phyloP scores from a whole-genome alignment of 495 filamentous ascomycete species.

The Ascobolus immersus region DNA sequence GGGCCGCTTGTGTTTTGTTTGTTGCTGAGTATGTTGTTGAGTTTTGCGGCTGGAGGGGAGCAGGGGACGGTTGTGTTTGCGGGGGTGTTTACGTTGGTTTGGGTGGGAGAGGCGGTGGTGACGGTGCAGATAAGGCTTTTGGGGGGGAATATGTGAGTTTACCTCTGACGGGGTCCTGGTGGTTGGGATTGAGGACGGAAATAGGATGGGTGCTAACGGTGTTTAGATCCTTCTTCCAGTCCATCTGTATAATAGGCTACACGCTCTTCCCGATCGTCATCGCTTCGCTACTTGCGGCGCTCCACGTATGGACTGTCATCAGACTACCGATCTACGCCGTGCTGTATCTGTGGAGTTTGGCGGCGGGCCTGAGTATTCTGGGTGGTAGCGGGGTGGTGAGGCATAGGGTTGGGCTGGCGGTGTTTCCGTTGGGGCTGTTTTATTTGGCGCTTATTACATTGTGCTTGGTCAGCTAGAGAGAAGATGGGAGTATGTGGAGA shows the following conservation, averaged over 20 bases:
- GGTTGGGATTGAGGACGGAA: not conserved
- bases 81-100: constrained; percentile 85
- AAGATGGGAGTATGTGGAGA: not conserved
- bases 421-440: constrained; percentile 90
- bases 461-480: constrained; percentile 67
- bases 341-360: constrained; percentile 72
- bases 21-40: constrained; percentile 61
- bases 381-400: constrained; percentile 83
- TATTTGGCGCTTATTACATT: constrained; percentile 80
- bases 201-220: constrained; percentile 5
- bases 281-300: constrained; percentile 63
- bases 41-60: constrained; percentile 40
- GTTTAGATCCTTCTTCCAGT: constrained; percentile 80
- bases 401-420: constrained; percentile 82
- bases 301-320: constrained; percentile 47
- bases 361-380: constrained; percentile 84
- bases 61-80: constrained; percentile 79
- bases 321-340: constrained; percentile 76
- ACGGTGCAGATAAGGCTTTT: constrained; percentile 96
- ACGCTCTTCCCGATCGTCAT: constrained; percentile 96
- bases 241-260: constrained; percentile 91
- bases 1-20: constrained; percentile 85
- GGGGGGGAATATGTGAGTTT: constrained; percentile 81
- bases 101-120: constrained; percentile 89
- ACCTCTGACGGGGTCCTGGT: not conserved